Conservation (phyloP, 306 rosid species). For the Carpinus viminea region DNA sequence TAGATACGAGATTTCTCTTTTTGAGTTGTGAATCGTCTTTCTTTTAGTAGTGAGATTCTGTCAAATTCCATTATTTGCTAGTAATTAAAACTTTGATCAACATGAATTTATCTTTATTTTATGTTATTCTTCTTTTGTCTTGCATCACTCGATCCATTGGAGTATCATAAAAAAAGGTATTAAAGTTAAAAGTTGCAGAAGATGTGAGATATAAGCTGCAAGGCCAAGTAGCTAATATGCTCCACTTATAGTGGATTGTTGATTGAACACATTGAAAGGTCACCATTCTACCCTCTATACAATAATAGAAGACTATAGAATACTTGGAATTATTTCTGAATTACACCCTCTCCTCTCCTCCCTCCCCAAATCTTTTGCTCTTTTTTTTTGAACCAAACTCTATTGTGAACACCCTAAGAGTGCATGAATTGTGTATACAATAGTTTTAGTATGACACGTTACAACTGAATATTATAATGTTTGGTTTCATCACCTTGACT, state of each 20-base stretch:
- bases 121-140: too few relatives aligned
- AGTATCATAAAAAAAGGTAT: too few relatives aligned
- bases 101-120: too few relatives aligned
- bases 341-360: background rate
- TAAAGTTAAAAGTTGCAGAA: background rate
- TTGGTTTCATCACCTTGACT: constrained; percentile 63
- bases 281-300: background rate
- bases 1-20: too few relatives aligned
- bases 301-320: background rate
- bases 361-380: too few relatives aligned
- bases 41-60: too few relatives aligned
- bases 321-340: background rate
- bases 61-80: too few relatives aligned
- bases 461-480: constrained; percentile 58
- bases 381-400: background rate
- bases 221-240: background rate
- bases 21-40: too few relatives aligned
- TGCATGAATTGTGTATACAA: background rate
- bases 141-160: too few relatives aligned
- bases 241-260: background rate
- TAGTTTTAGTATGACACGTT: background rate
- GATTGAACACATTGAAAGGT: background rate
- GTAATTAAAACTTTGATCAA: too few relatives aligned
- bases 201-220: constrained; percentile 16
- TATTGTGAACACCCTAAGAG: background rate